Evolutionary conservation across 192 early-diverging fungal genomes (phyloP), one percentile per base, ranked within the genome.

Genomic region (Backusella sp.): DNA sequence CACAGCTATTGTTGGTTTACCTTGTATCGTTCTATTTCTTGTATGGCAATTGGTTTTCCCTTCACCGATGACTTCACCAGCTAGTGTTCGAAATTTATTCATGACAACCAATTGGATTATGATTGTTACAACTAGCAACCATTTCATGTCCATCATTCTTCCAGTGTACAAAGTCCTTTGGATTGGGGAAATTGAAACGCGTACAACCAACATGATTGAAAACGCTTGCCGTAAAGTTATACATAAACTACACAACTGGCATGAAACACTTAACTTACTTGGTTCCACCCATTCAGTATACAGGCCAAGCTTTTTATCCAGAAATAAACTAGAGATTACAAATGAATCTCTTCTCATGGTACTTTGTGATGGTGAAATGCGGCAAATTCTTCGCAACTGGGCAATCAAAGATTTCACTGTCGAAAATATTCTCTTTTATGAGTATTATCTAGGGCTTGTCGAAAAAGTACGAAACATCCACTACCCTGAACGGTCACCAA

Each of bases 1-100:
- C 30, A 81, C 81, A 66, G 82, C 84, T 3, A 68, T 79, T 0
- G 81, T 88, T 32, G 85, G 86, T 17, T 42, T 84, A 0, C 75
- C 84, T 7, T 80, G 76, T 4, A 76, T 83, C 26, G 37, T 79
- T 3, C 23, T 85, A 0, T 87, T 76, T 56, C 70, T 91, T 28
- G 41, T 85, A 2, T 82, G 88, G 75, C 79, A 41, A 15, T 9
- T 46, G 28, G 44, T 26, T 0, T 75, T 68, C n/a, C 37, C 26
- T 7, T 56, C 65, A 6, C 52, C 70, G 2, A 19, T 19, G n/a
- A 17, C 5, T 15, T n/a, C 14, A 32, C 74, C 23, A 5, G 4
- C n/a, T 49, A 39, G 15, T 6, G 1, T 35, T 0, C 37, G 35
- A 68, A 17, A n/a, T 19, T 12, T 44, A 34, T 75, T 68, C 19